These are phyloP conservation scores for Staphylotrichum longicolle DNA, from an alignment of 495 filamentous ascomycete genomes.

Conservation along the genomic window DNA sequence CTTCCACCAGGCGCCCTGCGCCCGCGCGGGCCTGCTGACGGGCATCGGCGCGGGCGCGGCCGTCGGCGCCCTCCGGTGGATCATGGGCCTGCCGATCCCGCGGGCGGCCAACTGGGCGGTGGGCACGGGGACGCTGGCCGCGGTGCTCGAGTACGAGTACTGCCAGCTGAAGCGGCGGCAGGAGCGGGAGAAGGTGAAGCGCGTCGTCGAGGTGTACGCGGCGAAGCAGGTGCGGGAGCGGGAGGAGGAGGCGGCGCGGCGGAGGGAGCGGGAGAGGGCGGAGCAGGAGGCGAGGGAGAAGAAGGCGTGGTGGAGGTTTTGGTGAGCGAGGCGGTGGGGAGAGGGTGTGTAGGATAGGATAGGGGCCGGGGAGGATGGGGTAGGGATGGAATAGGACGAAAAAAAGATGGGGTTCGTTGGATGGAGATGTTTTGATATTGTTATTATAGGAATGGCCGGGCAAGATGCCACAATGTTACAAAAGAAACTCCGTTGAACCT, in stretches of 20 bases:
- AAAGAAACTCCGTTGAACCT: too few species aligned
- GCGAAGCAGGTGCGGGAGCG: constrained; percentile 56
- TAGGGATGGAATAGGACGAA: too few species aligned
- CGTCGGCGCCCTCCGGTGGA: constrained; percentile 65
- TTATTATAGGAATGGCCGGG: too few species aligned
- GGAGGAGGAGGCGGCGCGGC: constrained; percentile 45
- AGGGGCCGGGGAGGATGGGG: too few species aligned
- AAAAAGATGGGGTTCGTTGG: too few species aligned
- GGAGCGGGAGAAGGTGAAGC: constrained; percentile 75
- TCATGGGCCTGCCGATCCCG: constrained; percentile 58
- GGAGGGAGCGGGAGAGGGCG: constrained; percentile 48
- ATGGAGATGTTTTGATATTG: too few species aligned
- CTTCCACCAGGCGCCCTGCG: constrained; percentile 79
- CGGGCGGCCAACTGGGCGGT: constrained; percentile 81
- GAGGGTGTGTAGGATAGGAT: background rate
- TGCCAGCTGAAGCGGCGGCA: constrained; percentile 68
- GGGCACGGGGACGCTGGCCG: constrained; percentile 63
- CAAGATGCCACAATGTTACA: too few species aligned
- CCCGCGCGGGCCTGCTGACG: constrained; percentile 73
- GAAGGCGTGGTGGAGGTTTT: constrained; percentile 51
- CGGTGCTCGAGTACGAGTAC: constrained; percentile 70
- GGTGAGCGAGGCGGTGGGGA: constrained; percentile 35
- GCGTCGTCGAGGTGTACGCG: constrained; percentile 77
- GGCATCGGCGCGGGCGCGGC: constrained; percentile 78
- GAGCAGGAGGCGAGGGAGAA: constrained; percentile 46